A percentile compares a stretch with the other conserved stretches of the same genome.
Evolutionary conservation across 2,329 filamentous ascomycete genomes (phyloP).

Genomic region (Curvularia sp.): DNA sequence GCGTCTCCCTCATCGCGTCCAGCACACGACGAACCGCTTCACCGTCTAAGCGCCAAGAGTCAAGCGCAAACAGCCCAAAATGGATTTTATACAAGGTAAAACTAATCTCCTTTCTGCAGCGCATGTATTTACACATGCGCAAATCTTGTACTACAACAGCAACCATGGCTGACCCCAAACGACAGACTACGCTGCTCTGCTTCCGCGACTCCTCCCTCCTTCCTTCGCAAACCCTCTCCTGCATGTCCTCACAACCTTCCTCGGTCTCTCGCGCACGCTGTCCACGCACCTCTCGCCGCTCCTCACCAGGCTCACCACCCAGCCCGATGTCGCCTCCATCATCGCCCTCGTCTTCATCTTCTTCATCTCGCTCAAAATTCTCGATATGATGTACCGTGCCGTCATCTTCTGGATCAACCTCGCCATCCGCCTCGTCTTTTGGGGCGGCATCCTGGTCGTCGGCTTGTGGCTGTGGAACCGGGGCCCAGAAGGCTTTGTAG

Average conservation of each 20-base stretch:
- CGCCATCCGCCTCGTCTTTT: slow-evolving; percentile 68
- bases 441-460: slow-evolving; percentile 64
- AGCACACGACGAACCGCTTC: slow-evolving; percentile 16
- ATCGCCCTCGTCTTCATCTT: slow-evolving; percentile 66
- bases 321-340: slow-evolving; percentile 60
- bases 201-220: slow-evolving; percentile 44
- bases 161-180: slow-evolving; percentile 19
- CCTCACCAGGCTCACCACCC: slow-evolving; percentile 35
- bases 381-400: slow-evolving; percentile 73
- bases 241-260: slow-evolving; percentile 36
- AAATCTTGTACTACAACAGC: not conserved
- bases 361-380: slow-evolving; percentile 68
- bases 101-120: no score
- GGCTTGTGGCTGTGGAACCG: slow-evolving; percentile 66
- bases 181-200: slow-evolving; percentile 43
- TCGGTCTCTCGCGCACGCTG: slow-evolving; percentile 39
- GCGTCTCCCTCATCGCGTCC: slow-evolving; percentile 23
- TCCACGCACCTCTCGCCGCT: slow-evolving; percentile 43
- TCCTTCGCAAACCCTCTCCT: slow-evolving; percentile 43
- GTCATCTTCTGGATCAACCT: slow-evolving; percentile 81
- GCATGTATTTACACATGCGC: not conserved
- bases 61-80: slow-evolving; percentile 25
- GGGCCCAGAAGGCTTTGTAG: slow-evolving; percentile 68
- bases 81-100: slow-evolving; percentile 43
- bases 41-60: not conserved